Evolutionary conservation across 1,139 yeast species (phyloP).

Genomic region (Hyphopichia khmerensis): DNA sequence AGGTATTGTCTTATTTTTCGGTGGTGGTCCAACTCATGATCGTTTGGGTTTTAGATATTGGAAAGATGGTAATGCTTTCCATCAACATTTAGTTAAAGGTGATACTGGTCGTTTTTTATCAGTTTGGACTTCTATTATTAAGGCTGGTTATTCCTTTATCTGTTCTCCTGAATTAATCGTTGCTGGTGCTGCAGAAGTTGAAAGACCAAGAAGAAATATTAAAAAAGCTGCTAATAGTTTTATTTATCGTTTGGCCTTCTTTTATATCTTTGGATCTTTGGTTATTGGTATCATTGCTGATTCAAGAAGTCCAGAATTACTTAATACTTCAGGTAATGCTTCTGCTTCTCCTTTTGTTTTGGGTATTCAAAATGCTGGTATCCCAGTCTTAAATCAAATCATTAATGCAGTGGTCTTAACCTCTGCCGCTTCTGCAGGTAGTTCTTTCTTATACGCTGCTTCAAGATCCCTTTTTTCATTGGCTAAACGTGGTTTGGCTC

Average conservation of each 20-base stretch:
- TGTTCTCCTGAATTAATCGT: constrained; percentile 42
- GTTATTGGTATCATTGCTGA: constrained; percentile 47
- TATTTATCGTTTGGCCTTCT: constrained; percentile 46
- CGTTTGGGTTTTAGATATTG: constrained; percentile 64
- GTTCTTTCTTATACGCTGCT: constrained; percentile 70
- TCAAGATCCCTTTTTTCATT: constrained; percentile 67
- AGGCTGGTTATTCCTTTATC: constrained; percentile 41
- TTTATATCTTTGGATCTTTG: constrained; percentile 47
- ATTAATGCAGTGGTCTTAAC: constrained; percentile 68
- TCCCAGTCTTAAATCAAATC: constrained; percentile 59
- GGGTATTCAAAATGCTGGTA: constrained; percentile 59
- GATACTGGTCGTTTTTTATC: constrained; percentile 55
- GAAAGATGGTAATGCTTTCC: constrained; percentile 59
- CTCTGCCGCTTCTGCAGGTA: constrained; percentile 71
- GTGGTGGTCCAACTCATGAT: constrained; percentile 59
- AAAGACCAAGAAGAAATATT: constrained; percentile 43
- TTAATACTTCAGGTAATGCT: constrained; percentile 39
- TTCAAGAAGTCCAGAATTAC: constrained; percentile 29
- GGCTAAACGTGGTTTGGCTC: constrained; percentile 64
- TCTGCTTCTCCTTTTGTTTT: constrained; percentile 51
- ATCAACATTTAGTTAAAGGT: constrained; percentile 45
- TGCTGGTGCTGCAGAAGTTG: constrained; percentile 42
- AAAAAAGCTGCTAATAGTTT: constrained; percentile 50
- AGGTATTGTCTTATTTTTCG: constrained; percentile 46
- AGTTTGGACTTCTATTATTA: constrained; percentile 41